phyloP scores from a whole-genome alignment of 805 yeast species.

The Suhomyces pyralidae region DNA sequence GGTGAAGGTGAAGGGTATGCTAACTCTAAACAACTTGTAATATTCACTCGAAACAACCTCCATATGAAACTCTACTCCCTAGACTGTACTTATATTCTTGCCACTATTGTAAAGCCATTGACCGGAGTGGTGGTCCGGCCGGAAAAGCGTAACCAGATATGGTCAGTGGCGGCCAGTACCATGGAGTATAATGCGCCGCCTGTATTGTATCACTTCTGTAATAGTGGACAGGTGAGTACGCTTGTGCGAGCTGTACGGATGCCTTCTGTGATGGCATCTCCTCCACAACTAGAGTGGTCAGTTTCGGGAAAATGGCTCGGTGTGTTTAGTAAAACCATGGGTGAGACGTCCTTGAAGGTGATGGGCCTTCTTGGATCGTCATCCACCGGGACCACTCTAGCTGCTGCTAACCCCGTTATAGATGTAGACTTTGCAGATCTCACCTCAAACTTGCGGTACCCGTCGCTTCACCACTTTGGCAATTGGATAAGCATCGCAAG shows the following conservation, averaged over 20 bases:
- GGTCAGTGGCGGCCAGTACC: conserved; percentile 31
- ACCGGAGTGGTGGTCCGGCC: conserved; percentile 18
- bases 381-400: too few relatives aligned
- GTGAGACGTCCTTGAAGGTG: conserved; percentile 27
- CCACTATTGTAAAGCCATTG: conserved; percentile 33
- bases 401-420: not conserved
- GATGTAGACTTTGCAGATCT: not conserved
- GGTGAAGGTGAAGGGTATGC: conserved; percentile 21
- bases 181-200: conserved; percentile 18
- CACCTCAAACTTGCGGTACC: not conserved
- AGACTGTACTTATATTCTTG: conserved; percentile 31
- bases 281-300: conserved; percentile 28
- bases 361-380: conserved; percentile 23
- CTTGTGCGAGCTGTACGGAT: conserved; percentile 21
- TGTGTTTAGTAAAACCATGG: conserved; percentile 21
- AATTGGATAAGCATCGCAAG: conserved; percentile 1
- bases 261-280: conserved; percentile 9
- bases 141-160: conserved; percentile 15
- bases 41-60: conserved; percentile 26
- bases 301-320: conserved; percentile 33
- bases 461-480: conserved; percentile 3
- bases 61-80: conserved; percentile 35
- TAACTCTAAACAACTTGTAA: conserved; percentile 32
- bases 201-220: conserved; percentile 26
- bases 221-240: conserved; percentile 31